Percentiles rank a stretch among this genome's conserved stretches.
These are phyloP conservation scores for Venturia asperata DNA, from an alignment of 2,329 filamentous ascomycete genomes.

Conservation along the genomic window DNA sequence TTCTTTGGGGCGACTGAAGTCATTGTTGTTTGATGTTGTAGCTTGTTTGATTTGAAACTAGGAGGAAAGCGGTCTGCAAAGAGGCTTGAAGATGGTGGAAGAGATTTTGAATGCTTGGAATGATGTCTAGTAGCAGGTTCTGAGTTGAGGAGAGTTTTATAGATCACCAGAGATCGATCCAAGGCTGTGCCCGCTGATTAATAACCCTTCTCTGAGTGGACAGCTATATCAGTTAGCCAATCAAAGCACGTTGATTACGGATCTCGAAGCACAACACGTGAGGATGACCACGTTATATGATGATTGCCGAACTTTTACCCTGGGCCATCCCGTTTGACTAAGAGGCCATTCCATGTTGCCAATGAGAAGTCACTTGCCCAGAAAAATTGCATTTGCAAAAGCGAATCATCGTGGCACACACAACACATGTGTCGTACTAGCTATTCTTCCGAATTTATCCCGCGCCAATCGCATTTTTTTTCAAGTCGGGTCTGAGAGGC, in stretches of 20 bases:
- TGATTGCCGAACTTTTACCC: too few species aligned
- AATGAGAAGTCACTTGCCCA: too few species aligned
- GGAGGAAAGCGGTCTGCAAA: too few species aligned
- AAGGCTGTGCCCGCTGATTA: background rate
- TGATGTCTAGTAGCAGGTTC: background rate
- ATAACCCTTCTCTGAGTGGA: background rate
- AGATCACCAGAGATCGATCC: background rate
- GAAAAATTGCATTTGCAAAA: too few species aligned
- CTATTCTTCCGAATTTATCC: too few species aligned
- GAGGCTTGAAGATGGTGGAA: background rate
- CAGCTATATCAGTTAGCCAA: background rate
- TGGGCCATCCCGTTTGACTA: too few species aligned
- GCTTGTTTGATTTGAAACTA: background rate
- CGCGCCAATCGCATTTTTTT: too few species aligned
- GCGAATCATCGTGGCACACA: too few species aligned
- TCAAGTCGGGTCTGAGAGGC: too few species aligned
- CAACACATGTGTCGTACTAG: too few species aligned
- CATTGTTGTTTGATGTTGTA: background rate
- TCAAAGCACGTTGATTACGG: background rate
- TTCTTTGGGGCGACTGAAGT: conserved; percentile 15
- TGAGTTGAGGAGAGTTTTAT: background rate
- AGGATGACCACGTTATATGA: background rate
- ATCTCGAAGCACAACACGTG: background rate
- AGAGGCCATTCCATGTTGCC: too few species aligned
- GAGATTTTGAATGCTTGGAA: background rate